Evolutionary conservation across 805 yeast species (phyloP).

Genomic region (Metschnikowia dekortorum): DNA sequence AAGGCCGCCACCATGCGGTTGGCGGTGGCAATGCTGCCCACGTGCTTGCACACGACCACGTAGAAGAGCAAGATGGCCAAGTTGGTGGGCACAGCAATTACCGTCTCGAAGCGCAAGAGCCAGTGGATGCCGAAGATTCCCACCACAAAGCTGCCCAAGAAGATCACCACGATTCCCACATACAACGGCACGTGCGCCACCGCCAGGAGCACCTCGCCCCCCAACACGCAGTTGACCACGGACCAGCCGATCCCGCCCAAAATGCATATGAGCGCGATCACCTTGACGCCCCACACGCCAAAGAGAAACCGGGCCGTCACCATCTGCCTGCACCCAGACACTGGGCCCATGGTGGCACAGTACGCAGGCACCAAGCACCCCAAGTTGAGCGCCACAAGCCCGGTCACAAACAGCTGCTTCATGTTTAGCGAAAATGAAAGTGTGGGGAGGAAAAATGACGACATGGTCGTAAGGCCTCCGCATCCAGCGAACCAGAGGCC

Average conservation of each 20-base stretch:
- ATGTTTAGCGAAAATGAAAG: constrained; percentile 25
- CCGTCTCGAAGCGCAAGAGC: constrained; percentile 26
- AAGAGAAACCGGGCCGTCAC: constrained; percentile 34
- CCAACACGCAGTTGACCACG: constrained; percentile 35
- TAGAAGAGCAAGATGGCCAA: constrained; percentile 28
- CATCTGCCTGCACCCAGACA: constrained; percentile 36
- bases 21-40: constrained; percentile 11
- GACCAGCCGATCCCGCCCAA: constrained; percentile 37
- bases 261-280: constrained; percentile 27
- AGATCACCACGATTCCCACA: constrained; percentile 19
- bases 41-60: constrained; percentile 26
- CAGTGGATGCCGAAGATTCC: constrained; percentile 32
- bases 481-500: constrained; percentile 39
- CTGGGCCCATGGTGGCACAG: constrained; percentile 35
- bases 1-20: constrained; percentile 7
- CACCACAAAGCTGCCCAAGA: constrained; percentile 24
- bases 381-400: constrained; percentile 24
- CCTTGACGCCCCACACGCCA: constrained; percentile 33
- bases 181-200: constrained; percentile 7
- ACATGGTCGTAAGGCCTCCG: constrained; percentile 37
- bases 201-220: constrained; percentile 30
- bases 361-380: constrained; percentile 38
- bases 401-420: constrained; percentile 27
- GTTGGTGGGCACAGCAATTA: constrained; percentile 27
- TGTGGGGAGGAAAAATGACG: constrained; percentile 32